Evolutionary conservation across 495 filamentous ascomycete genomes (phyloP), one percentile per base, ranked within the genome.

Genomic region (Penicillium daleae): DNA sequence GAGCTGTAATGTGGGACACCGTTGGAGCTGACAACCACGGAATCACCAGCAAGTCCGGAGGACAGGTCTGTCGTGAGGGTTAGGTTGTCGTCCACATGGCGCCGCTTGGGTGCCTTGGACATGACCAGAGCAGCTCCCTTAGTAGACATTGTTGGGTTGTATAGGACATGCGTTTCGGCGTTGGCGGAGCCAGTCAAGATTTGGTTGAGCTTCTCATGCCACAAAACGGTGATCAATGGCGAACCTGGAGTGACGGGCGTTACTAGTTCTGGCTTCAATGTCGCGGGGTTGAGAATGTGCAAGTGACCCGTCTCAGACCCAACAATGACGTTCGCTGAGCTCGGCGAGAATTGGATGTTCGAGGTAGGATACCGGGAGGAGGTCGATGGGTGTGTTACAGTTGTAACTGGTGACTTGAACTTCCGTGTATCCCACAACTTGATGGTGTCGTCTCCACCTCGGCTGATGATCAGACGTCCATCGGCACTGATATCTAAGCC

Each of bases 361-460:
- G 87, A 87, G 42, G 91, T 90, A 0, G 93, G 86, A 70, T 90
- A 95, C 65, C 93, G 87, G 62, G 84, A 84, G 4, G 92, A 93
- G 29, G 90, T 97, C 4, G 95, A 95, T 5, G 86, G 78, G 73
- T 95, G 90, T 3, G 89, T 74, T n/a, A 91, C 85, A 2, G 87
- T 89, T 33, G 86, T 90, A 19, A 99, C 82, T 6, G 95, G 92
- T 26, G 86, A 79, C 73, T 95, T 97, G 81, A 99, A 95, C 70
- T 97, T 99, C 52, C 95, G 87, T 4, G 89, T 97, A 76, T 99
- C 95, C 95, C 95, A 99, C 7, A 97, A 83, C 78, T 90, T 90
- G 65, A 92, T 90, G 0, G 83, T 93, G 75, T 96, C 87, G 76
- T 97, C 93, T 32, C 93, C 93, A 32, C 95, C 95, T 66, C 92